A percentile compares a stretch with the other conserved stretches of the same genome.
These are phyloP conservation scores for Yamadazyma nakazawae DNA, from an alignment of 805 yeast species.

Conservation along the genomic window DNA sequence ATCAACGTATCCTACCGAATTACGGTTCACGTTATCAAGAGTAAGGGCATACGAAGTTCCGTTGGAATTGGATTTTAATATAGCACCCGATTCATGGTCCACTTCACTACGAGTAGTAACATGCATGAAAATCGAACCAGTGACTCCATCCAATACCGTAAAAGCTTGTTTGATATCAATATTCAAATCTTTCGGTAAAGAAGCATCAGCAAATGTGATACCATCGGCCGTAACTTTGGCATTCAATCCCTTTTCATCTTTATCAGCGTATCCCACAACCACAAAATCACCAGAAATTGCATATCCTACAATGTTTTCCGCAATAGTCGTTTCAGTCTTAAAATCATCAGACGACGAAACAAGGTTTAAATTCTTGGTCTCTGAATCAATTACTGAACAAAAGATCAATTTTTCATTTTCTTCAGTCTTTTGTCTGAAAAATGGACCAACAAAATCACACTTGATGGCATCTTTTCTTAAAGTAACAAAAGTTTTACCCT, in stretches of 20 bases:
- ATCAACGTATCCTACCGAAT: slow-evolving; percentile 74
- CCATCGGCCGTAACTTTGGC: slow-evolving; percentile 85
- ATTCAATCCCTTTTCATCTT: slow-evolving; percentile 42
- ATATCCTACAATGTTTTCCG: slow-evolving; percentile 66
- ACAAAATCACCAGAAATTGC: slow-evolving; percentile 69
- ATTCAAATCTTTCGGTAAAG: slow-evolving; percentile 63
- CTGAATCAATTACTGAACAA: slow-evolving; percentile 52
- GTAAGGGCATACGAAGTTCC: slow-evolving; percentile 82
- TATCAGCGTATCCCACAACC: slow-evolving; percentile 61
- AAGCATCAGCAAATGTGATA: slow-evolving; percentile 65
- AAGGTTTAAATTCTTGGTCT: slow-evolving; percentile 27
- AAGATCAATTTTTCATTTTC: slow-evolving; percentile 45
- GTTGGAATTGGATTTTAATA: slow-evolving; percentile 84
- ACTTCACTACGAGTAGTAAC: slow-evolving; percentile 59
- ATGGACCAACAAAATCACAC: slow-evolving; percentile 68
- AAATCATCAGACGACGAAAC: slow-evolving; percentile 55
- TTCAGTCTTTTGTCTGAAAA: slow-evolving; percentile 40
- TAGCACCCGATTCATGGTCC: slow-evolving; percentile 66
- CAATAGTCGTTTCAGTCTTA: slow-evolving; percentile 36
- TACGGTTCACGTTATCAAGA: slow-evolving; percentile 70
- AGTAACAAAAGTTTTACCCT: slow-evolving; percentile 59
- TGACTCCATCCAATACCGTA: slow-evolving; percentile 71
- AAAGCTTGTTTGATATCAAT: slow-evolving; percentile 52
- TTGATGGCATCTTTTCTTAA: slow-evolving; percentile 50
- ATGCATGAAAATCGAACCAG: slow-evolving; percentile 76